Base-by-base conservation (phyloP, 768 basidiomycete genomes). In the Coprinopsis cinerea region DNA sequence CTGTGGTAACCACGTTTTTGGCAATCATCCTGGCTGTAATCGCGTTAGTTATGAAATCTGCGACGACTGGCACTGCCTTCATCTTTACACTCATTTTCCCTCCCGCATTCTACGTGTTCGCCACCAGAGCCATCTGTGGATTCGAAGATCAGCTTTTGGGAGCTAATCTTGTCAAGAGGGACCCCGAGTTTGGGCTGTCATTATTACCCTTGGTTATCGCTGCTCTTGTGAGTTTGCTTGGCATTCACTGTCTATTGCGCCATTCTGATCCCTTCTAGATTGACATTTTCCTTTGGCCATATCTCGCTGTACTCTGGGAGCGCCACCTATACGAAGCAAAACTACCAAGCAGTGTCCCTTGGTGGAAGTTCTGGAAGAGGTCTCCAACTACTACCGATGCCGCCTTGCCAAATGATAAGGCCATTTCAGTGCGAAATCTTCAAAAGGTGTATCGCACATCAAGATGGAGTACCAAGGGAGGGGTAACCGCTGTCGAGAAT, bases 41-140 rank as follows among this genome's bases (percentile, higher is more conserved):
- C 7, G 87, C 81, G 0, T 64, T 85, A 20, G 75, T 84, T 0
- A 68, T 83, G 47, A 63, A 66, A 28, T 32, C 67, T 44, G 71
- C 72, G 1, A 57, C 64, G 1, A 74, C 72, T 1, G 75, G 63
- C 2, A 68, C 66, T 1, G 78, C 82, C 17, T 76, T 81, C 53
- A 64, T 88, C 22, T 84, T 85, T 58, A 77, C 83, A 1, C 59
- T 89, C 41, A 57, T 89, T 20, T 88, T 89, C 58, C 88, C 88
- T 0, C 85, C 88, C 1, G 76, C 78, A 10, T 89, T 82, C 63
- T 90, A 85, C 55, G 73, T 87, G 18, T 89, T 88, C 57, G 79
- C 79, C 5, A 77, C 81, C 7, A 76, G 83, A 39, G 78, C 79
- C 1, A 76, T 90, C 1, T 75, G 77, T 47, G 84, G 83, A 11